Evolutionary conservation across 768 basidiomycete genomes (phyloP), one percentile per base, ranked within the genome.

Genomic region (Boletus pseudopeckii): DNA sequence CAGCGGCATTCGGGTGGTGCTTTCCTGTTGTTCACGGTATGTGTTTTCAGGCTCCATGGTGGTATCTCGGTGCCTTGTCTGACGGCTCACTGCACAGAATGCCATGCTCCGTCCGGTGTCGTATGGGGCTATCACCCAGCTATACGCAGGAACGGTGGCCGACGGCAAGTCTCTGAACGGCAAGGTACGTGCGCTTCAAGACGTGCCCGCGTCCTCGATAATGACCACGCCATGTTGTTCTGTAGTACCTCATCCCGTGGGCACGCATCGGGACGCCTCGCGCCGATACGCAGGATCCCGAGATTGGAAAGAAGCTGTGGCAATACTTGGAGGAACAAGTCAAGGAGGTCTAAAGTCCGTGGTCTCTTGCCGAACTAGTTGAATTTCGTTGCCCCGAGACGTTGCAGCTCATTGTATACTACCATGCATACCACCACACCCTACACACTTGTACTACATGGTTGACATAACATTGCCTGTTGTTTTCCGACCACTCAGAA

Each of bases 191-290:
- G 20, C 3, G 0, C 11, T n/a, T 5, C 13, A 4, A n/a, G 8
- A 17, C 8, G 20, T 32, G 5, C 13, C 28, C 26, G 13, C 7
- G 22, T 38, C 26, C 37, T 11, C 28, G 14, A 43, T 51, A 6
- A 8, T 28, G 28, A 28, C 7, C 8, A 28, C 28, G 28, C 28
- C 7, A 3, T 40, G 15, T 0, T 24, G 3, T 15, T 37, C 9
- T n/a, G 10, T 37, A 80, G 75, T 80, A 74, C 54, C 71, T 80
- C 34, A 64, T 77, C 43, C 78, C 79, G 1, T 80, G 77, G 78
- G 78, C 74, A 15, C 68, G 75, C 20, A 22, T 73, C 1, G 79
- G 77, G 1, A 40, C 22, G 1, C 55, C 71, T 0, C 66, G 57
- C 17, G 54, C 63, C 14, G 67, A 67, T 4, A 67, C 71, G 1